Evolutionary conservation across 1,139 yeast species (phyloP).

Genomic region (Candida freyschussii): DNA sequence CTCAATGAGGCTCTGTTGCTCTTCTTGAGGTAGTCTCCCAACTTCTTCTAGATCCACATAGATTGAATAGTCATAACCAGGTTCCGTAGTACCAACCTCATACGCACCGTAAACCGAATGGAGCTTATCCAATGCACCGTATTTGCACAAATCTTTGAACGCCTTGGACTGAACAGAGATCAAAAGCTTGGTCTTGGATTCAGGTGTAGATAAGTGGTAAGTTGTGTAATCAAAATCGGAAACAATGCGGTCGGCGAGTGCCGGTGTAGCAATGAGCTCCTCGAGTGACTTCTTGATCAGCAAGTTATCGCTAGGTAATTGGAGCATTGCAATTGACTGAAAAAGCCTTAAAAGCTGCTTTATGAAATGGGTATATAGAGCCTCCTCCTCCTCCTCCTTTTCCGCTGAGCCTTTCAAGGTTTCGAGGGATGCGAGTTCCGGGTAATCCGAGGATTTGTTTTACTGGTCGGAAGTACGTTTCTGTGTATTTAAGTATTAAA

Average conservation of each 20-base stretch:
- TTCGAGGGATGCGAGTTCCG: neutral
- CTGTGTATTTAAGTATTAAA: too few relatives aligned
- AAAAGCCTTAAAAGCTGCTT: too few relatives aligned
- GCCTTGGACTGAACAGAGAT: constrained; percentile 73
- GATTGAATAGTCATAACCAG: constrained; percentile 79
- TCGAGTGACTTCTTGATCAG: constrained; percentile 41
- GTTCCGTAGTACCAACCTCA: constrained; percentile 46
- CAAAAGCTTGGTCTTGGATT: constrained; percentile 56
- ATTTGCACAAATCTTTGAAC: constrained; percentile 64
- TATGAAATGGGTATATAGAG: neutral
- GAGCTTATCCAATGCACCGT: constrained; percentile 52
- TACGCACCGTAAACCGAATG: constrained; percentile 39
- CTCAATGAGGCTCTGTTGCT: constrained; percentile 46
- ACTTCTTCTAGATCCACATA: constrained; percentile 51
- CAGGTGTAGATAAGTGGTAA: constrained; percentile 84
- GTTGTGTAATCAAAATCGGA: constrained; percentile 96
- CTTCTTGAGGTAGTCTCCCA: constrained; percentile 38
- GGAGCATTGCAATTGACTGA: constrained; percentile 36
- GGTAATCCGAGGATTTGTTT: too few relatives aligned
- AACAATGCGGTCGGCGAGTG: constrained; percentile 80
- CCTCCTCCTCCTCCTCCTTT: neutral
- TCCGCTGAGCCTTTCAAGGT: neutral
- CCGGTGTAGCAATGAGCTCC: constrained; percentile 36
- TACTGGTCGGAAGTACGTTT: too few relatives aligned
- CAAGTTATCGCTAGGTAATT: constrained; percentile 42